Evolutionary conservation across 2,329 filamentous ascomycete genomes (phyloP).

Genomic region (Botryosphaeria dothidea): DNA sequence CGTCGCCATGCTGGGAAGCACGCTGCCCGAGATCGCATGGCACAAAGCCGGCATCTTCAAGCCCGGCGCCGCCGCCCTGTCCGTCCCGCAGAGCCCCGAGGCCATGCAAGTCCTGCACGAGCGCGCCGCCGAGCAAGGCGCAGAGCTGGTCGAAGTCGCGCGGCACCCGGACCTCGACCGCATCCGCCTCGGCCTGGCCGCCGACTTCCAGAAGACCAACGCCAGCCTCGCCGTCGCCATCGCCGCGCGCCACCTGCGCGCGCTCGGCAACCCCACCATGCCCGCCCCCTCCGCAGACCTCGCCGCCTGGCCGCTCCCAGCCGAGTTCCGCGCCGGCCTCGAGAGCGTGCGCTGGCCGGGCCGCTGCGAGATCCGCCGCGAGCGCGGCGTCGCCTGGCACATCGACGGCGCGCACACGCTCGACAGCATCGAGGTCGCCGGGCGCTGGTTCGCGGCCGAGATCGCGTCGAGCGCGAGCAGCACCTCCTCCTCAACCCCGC

Average conservation of each 20-base stretch:
- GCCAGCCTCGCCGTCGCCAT: slow-evolving; percentile 62
- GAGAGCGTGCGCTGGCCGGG: slow-evolving; percentile 69
- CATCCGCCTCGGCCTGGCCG: slow-evolving; percentile 60
- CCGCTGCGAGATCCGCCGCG: slow-evolving; percentile 69
- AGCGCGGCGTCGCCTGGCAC: slow-evolving; percentile 66
- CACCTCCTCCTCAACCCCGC: slow-evolving; percentile 23
- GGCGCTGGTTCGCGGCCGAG: slow-evolving; percentile 68
- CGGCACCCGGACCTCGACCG: slow-evolving; percentile 49
- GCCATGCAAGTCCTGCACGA: slow-evolving; percentile 59
- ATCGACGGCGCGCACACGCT: slow-evolving; percentile 87
- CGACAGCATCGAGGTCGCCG: slow-evolving; percentile 77
- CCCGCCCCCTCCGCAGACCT: slow-evolving; percentile 39
- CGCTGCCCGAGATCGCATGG: slow-evolving; percentile 83
- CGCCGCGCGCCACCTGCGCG: slow-evolving; percentile 59
- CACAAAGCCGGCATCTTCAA: slow-evolving; percentile 92
- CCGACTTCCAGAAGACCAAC: slow-evolving; percentile 64
- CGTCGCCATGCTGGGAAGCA: slow-evolving; percentile 74
- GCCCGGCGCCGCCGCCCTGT: slow-evolving; percentile 61
- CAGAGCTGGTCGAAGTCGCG: slow-evolving; percentile 49
- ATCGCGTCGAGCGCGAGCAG: slow-evolving; percentile 29
- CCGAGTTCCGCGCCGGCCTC: slow-evolving; percentile 65
- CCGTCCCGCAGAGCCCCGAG: slow-evolving; percentile 56
- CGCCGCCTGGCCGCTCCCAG: slow-evolving; percentile 50
- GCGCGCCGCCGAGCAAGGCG: slow-evolving; percentile 53
- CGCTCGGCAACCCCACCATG: slow-evolving; percentile 43